Conservation (phyloP, 345 rosid species). For the Noccaea bulbosa region DNA sequence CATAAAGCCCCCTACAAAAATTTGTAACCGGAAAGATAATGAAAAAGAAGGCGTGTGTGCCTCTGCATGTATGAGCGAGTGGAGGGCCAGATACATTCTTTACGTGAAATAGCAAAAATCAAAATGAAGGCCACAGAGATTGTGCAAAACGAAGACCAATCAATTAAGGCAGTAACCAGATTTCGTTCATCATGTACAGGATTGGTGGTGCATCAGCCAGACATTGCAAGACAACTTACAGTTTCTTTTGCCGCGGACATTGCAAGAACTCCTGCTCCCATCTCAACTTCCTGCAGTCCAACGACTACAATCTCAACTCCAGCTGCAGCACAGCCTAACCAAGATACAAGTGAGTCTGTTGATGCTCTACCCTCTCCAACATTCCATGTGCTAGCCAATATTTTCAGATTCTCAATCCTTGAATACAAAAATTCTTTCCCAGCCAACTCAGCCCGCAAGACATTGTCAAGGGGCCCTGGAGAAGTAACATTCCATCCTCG, state of each 20-base stretch:
- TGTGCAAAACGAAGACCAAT: slow-evolving; percentile 2
- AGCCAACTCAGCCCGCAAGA: slow-evolving; percentile 62
- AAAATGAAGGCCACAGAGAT: slow-evolving; percentile 11
- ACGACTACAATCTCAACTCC: slow-evolving; percentile 74
- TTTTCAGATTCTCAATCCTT: slow-evolving; percentile 60
- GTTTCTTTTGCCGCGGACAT: slow-evolving; percentile 92
- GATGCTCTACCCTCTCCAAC: slow-evolving; percentile 83
- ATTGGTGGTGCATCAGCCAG: slow-evolving; percentile 8
- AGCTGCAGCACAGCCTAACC: slow-evolving; percentile 68
- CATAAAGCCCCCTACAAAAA: neutral
- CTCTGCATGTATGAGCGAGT: slow-evolving; percentile 12
- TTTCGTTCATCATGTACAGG: neutral
- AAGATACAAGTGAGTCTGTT: slow-evolving; percentile 61
- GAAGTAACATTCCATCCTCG: slow-evolving; percentile 83
- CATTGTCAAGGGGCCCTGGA: slow-evolving; percentile 70
- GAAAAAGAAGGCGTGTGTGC: neutral
- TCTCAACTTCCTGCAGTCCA: slow-evolving; percentile 87
- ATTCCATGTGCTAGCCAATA: slow-evolving; percentile 77
- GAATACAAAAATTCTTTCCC: slow-evolving; percentile 65
- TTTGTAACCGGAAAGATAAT: slow-evolving; percentile 11
- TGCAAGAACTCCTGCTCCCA: slow-evolving; percentile 91
- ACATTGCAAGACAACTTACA: no score
- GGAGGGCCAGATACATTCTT: neutral
- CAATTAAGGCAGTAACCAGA: slow-evolving; percentile 11
- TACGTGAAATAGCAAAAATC: neutral